Evolutionary conservation across 176 grass and related monocot genomes (phyloP).

Genomic region (Oryza punctata): DNA sequence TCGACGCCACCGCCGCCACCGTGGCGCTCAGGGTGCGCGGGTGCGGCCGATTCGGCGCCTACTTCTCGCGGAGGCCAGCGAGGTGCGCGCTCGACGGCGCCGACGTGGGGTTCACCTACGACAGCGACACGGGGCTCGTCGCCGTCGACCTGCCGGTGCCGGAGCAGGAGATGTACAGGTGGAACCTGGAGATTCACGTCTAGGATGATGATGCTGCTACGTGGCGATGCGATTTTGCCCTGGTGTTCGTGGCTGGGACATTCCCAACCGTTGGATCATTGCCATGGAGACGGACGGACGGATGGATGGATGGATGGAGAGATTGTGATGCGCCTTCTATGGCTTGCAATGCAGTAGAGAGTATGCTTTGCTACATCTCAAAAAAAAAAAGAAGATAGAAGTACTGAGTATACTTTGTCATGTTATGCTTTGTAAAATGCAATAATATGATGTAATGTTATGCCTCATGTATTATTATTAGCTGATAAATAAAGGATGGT

Average conservation of each 20-base stretch:
- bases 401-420: not conserved
- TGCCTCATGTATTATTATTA: not conserved
- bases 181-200: constrained; percentile 60
- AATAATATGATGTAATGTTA: not conserved
- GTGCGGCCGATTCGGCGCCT: constrained; percentile 68
- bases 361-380: constrained; percentile 29
- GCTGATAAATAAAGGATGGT: constrained; percentile 33
- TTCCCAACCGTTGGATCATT: constrained; percentile 5
- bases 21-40: constrained; percentile 58
- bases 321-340: not conserved
- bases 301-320: not conserved
- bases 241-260: not conserved
- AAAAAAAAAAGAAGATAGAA: not conserved
- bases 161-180: constrained; percentile 64
- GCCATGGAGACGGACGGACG: not conserved
- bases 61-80: constrained; percentile 58
- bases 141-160: constrained; percentile 59
- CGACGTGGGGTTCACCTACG: constrained; percentile 54
- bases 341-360: not conserved
- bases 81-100: constrained; percentile 53
- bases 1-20: not conserved
- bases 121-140: constrained; percentile 51
- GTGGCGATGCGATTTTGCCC: not conserved
- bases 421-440: not conserved
- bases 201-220: not conserved